Base-by-base conservation (phyloP, 164 flowering plant species). In the Kingdonia uniflora region DNA sequence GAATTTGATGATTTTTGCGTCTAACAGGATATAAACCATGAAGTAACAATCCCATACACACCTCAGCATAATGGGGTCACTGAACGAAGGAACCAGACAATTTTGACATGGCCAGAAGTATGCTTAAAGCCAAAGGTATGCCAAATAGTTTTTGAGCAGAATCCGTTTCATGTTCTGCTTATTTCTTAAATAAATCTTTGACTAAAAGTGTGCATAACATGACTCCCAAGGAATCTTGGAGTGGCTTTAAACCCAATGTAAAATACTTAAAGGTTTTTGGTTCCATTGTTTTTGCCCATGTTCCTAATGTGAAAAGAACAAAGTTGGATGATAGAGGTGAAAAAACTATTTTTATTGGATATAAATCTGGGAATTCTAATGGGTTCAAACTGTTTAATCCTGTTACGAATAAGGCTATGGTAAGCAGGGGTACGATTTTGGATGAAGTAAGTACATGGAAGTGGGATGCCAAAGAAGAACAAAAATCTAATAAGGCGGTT, bases 31-130 rank as follows among this genome's bases (percentile, higher is more conserved):
- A 29, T 29, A 4, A 29, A 29, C 8, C 35, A 29, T 29, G 35
- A 29, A 8, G 35, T 35, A 45, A 45, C 16, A 16, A 12, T 20
- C 5, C 40, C 22, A 5, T 35, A 33, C 42, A 48, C 61, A 0
- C 61, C 45, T 0, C 53, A 49, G 1, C 61, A 57, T 20, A 58
- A 58, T 58, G 54, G 54, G 5, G 37, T 58, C 22, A n/a, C 29
- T 0, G 39, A 58, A 49, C 15, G 54, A 56, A 58, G 11, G 24
- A 55, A 41, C 16, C 44, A 1, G 14, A 55, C 51, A 7, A 49
- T 49, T 14, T 49, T 15, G 12, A 49, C 1, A 13, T 49, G 46
- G 56, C 46, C 5, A 1, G 19, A 15, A 42, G 23, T 15, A 55
- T 55, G 58, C 44, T 55, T n/a, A 26, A 24, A 24, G 40, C 19